Base-by-base conservation (phyloP, 2,329 filamentous ascomycete species). In the Cladosporium sp. region DNA sequence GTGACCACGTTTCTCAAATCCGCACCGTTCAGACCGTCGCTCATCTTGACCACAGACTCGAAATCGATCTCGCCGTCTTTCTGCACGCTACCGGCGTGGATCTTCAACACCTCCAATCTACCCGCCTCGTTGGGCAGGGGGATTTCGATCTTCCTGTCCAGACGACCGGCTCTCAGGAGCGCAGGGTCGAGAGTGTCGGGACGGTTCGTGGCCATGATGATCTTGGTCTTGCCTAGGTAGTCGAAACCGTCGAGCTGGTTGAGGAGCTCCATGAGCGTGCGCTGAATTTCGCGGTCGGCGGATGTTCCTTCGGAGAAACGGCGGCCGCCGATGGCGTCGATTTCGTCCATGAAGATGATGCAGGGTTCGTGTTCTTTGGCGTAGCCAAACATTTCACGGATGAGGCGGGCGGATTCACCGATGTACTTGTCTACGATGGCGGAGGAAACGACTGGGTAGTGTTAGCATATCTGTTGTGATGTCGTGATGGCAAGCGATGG, bases 301-400 rank as follows among this genome's bases (percentile, higher is more conserved):
- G 90, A 95, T 45, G 93, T 98, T 60, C 94, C 93, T 70, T 98
- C 93, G 0, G 89, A 95, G 72, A 98, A 98, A 63, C 93, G 82
- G 62, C 94, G 83, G 56, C 94, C 94, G 69, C 93, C 93, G 65
- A 98, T 98, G 65, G 93, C 93, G 67, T 98, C 93, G 67, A 98
- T 98, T 74, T 98, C 93, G 78, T 98, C 94, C 93, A 98, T 98
- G 80, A 98, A 98, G 73, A 98, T 98, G 71, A 98, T 98, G 71
- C 93, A 98, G 33, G 93, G 93, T 72, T 98, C 93, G 70, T 98
- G 93, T 70, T 98, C 94, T 73, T 96, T 97, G 63, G 94, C 93
- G 66, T 98, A 98, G 52, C 93, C 94, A 66, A 98, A 98, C 94
- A 98, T 98, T 72, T 98, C 93, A 69, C 93, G 85, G 65, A 98